Evolutionary conservation across 805 yeast genomes (phyloP).

Genomic region (Candida berthetii): DNA sequence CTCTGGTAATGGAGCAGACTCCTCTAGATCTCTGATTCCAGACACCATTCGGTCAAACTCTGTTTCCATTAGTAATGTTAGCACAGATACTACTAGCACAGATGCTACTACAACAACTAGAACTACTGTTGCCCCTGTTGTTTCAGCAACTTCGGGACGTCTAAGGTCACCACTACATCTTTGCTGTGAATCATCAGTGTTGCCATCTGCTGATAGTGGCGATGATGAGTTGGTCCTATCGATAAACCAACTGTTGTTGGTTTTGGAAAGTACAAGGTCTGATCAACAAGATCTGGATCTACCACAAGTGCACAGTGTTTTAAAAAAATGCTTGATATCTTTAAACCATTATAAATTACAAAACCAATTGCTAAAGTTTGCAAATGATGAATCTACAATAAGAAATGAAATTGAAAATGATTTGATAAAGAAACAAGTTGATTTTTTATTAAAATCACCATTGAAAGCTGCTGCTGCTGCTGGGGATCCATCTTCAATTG

Average conservation of each 20-base stretch:
- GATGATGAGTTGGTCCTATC: constrained; percentile 1
- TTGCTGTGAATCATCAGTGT: neutral
- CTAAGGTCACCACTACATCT: neutral
- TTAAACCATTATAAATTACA: constrained; percentile 16
- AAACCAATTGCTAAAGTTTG: constrained; percentile 12
- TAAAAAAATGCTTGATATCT: constrained; percentile 9
- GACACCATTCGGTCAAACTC: too few species aligned
- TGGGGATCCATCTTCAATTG: constrained; percentile 1
- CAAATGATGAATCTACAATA: constrained; percentile 11
- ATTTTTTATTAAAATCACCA: constrained; percentile 14
- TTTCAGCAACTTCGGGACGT: too few species aligned
- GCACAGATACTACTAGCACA: neutral
- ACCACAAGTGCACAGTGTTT: neutral
- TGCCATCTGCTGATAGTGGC: neutral
- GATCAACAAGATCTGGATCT: constrained; percentile 1
- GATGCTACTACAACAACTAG: neutral
- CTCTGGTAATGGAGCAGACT: too few species aligned
- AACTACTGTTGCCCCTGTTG: neutral
- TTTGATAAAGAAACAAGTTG: constrained; percentile 16
- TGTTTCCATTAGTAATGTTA: too few species aligned
- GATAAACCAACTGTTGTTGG: neutral
- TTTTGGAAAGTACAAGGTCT: constrained; percentile 1
- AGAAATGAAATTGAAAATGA: constrained; percentile 16
- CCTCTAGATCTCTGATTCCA: too few species aligned
- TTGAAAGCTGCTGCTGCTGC: constrained; percentile 1